Evolutionary conservation across 148 eudicot genomes (phyloP).

Genomic region (Nepenthes gracilis): DNA sequence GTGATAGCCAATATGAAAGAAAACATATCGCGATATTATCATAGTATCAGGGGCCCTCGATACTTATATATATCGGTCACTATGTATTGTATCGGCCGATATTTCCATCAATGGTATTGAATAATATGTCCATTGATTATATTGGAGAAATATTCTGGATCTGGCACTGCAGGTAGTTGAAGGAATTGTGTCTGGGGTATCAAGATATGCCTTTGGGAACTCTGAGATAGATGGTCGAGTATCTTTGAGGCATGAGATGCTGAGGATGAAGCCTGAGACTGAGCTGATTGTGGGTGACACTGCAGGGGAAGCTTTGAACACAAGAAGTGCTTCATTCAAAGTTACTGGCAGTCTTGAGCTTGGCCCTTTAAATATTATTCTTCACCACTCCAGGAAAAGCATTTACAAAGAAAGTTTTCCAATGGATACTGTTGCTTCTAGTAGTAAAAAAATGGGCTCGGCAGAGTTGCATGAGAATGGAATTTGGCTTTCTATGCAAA

Average conservation of each 20-base stretch:
- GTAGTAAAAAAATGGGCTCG: constrained; percentile 25
- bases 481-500: constrained; percentile 36
- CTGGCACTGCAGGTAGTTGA: constrained; percentile 30
- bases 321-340: constrained; percentile 11
- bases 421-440: constrained; percentile 12
- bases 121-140: background rate
- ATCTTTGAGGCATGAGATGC: constrained; percentile 14
- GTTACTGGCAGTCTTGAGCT: constrained; percentile 38
- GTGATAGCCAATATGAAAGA: too few relatives aligned
- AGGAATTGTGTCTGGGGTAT: constrained; percentile 25
- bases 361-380: constrained; percentile 32
- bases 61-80: too few relatives aligned
- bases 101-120: background rate
- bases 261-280: constrained; percentile 16
- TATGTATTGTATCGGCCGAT: too few relatives aligned
- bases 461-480: constrained; percentile 39
- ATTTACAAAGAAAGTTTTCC: constrained; percentile 15
- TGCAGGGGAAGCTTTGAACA: constrained; percentile 16
- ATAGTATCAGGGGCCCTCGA: too few relatives aligned
- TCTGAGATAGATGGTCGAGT: constrained; percentile 19
- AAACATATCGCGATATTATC: too few relatives aligned
- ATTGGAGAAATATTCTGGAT: constrained; percentile 3
- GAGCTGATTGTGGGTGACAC: constrained; percentile 9
- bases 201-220: constrained; percentile 9
- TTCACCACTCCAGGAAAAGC: constrained; percentile 48